phyloP scores from a whole-genome alignment of 257 asterid species.

The Nicotiana paniculata region DNA sequence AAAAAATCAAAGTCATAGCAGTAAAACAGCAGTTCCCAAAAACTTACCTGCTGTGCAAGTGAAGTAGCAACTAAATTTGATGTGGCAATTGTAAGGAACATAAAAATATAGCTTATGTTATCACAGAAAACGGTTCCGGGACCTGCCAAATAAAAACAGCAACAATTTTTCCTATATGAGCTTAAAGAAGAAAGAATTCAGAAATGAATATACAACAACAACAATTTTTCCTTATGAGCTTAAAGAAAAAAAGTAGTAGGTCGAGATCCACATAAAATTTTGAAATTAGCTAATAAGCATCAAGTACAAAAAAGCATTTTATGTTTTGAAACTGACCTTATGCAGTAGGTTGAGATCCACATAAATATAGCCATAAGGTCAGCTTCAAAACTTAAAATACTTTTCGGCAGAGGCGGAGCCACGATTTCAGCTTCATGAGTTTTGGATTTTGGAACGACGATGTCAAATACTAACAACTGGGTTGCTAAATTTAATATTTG shows the following conservation, averaged over 20 bases:
- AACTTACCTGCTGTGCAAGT: conserved; percentile 69
- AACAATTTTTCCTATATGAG: neutral
- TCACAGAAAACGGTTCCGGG: conserved; percentile 92
- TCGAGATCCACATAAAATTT: neutral
- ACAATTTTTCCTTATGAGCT: too few relatives aligned
- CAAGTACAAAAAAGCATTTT: too few relatives aligned
- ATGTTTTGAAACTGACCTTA: too few relatives aligned
- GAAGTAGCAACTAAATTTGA: conserved; percentile 93
- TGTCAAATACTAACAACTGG: too few relatives aligned
- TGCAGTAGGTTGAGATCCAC: neutral
- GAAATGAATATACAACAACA: too few relatives aligned
- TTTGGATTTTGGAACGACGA: too few relatives aligned
- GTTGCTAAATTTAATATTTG: too few relatives aligned
- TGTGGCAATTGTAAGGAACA: conserved; percentile 95
- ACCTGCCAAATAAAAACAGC: conserved; percentile 42
- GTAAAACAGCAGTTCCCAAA: neutral
- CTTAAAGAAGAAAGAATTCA: neutral
- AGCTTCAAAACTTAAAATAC: neutral
- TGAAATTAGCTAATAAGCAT: too few relatives aligned
- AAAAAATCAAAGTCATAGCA: neutral
- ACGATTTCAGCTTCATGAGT: too few relatives aligned
- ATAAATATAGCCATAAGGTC: neutral
- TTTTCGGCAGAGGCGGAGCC: too few relatives aligned
- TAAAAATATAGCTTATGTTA: conserved; percentile 69
- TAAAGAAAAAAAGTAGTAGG: neutral